Conservation (phyloP, 2,329 filamentous ascomycete genomes). For the Penicillium sp. region DNA sequence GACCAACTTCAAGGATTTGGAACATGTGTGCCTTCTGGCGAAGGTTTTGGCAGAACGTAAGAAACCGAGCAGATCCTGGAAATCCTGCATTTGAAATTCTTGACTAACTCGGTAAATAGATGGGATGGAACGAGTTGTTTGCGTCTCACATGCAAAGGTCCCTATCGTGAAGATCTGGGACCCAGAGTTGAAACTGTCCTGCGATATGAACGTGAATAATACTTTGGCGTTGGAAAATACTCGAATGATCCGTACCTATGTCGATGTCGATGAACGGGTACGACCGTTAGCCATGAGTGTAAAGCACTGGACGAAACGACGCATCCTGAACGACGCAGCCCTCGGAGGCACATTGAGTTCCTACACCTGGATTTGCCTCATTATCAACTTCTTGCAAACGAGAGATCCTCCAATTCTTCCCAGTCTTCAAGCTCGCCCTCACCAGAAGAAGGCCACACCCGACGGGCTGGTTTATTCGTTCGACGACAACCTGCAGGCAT, state of each 20-base stretch:
- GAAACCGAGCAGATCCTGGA: conserved; percentile 42
- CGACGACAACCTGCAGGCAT: conserved; percentile 78
- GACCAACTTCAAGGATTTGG: conserved; percentile 83
- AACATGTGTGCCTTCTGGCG: conserved; percentile 88
- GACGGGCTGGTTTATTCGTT: conserved; percentile 76
- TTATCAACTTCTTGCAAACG: conserved; percentile 93
- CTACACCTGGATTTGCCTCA: conserved; percentile 99
- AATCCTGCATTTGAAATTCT: not conserved
- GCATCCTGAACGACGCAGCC: conserved; percentile 96
- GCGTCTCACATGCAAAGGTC: conserved; percentile 91
- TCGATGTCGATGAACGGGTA: conserved; percentile 88
- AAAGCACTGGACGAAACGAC: conserved; percentile 93
- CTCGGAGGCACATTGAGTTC: conserved; percentile 94
- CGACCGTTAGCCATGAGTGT: conserved; percentile 93
- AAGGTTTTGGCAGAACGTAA: conserved; percentile 82
- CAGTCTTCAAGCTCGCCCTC: conserved; percentile 75
- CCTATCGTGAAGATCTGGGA: conserved; percentile 99
- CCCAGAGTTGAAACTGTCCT: conserved; percentile 83
- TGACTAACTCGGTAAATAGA: conserved; percentile 49
- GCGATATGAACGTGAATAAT: conserved; percentile 99
- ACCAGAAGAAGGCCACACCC: conserved; percentile 63
- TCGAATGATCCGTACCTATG: conserved; percentile 96
- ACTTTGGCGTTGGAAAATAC: conserved; percentile 94
- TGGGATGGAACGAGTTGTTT: conserved; percentile 96
- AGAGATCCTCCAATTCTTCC: conserved; percentile 83